Conservation (phyloP, 352 stramenopile species). For the Pythium graminicola region DNA sequence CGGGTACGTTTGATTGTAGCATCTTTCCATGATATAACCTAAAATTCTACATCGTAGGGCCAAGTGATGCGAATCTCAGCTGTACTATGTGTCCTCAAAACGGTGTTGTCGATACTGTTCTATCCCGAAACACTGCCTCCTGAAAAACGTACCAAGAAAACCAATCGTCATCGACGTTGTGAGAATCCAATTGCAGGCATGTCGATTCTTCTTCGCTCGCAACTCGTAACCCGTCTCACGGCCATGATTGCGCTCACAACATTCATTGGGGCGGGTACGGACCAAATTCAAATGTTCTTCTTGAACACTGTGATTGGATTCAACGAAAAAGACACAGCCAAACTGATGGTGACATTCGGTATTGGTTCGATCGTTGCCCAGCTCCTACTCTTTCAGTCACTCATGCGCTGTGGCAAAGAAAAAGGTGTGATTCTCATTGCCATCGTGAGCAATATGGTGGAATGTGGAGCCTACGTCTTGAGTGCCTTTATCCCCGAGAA, state of each 20-base stretch:
- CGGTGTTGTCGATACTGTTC: slow-evolving; percentile 48
- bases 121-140: slow-evolving; percentile 52
- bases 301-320: slow-evolving; percentile 72
- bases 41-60: slow-evolving; percentile 18
- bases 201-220: slow-evolving; percentile 55
- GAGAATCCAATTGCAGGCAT: slow-evolving; percentile 59
- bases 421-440: slow-evolving; percentile 64
- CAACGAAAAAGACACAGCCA: slow-evolving; percentile 54
- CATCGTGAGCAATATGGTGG: slow-evolving; percentile 34
- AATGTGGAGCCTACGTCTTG: slow-evolving; percentile 32
- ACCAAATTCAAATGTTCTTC: slow-evolving; percentile 64
- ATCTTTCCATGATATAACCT: neutral
- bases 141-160: slow-evolving; percentile 28
- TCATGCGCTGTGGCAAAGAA: slow-evolving; percentile 51
- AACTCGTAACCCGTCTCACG: slow-evolving; percentile 59
- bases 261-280: slow-evolving; percentile 53
- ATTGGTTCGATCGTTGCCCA: slow-evolving; percentile 54
- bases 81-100: slow-evolving; percentile 40
- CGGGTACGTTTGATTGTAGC: slow-evolving; percentile 24
- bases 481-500: slow-evolving; percentile 50
- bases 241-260: slow-evolving; percentile 58
- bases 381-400: slow-evolving; percentile 45
- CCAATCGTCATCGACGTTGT: slow-evolving; percentile 29
- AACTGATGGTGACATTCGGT: slow-evolving; percentile 53
- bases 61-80: slow-evolving; percentile 43